A percentile compares a stretch with the other conserved stretches of the same genome.
phyloP scores from a whole-genome alignment of 176 grass and related monocot species.

The Pontederia paniculata region DNA sequence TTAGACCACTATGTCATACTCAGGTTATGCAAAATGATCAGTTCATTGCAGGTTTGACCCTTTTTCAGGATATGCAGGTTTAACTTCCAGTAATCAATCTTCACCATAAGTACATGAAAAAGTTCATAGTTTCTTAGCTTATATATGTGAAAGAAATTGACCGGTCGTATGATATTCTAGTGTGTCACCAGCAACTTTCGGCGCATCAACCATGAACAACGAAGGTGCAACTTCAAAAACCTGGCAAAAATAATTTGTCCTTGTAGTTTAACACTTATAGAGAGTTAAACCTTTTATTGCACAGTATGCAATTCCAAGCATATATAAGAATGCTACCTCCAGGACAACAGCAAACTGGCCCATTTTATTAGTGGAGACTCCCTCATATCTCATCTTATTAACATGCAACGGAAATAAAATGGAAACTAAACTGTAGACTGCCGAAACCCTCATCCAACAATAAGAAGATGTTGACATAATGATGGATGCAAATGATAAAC shows the following conservation, averaged over 20 bases:
- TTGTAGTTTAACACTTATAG: conserved; percentile 14
- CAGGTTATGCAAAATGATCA: too few relatives aligned
- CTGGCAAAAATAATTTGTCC: conserved; percentile 31
- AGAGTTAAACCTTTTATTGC: neutral
- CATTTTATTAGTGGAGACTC: conserved; percentile 42
- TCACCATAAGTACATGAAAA: neutral
- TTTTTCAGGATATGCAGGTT: neutral
- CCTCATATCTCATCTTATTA: conserved; percentile 68
- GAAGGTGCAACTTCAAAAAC: conserved; percentile 92
- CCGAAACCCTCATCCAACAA: too few relatives aligned
- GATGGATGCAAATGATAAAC: too few relatives aligned
- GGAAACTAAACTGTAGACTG: neutral
- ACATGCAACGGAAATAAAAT: conserved; percentile 1
- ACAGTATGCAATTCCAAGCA: conserved; percentile 1
- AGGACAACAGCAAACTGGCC: conserved; percentile 75
- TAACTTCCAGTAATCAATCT: neutral
- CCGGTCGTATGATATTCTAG: conserved; percentile 87
- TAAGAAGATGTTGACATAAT: too few relatives aligned
- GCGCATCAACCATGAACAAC: conserved; percentile 94
- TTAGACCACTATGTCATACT: too few relatives aligned
- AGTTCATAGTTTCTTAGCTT: neutral
- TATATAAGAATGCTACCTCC: conserved; percentile 40
- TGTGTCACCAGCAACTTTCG: conserved; percentile 83
- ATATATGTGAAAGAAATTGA: conserved; percentile 3
- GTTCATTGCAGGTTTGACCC: too few relatives aligned